Percentiles rank a stretch among this genome's conserved stretches.
These are phyloP conservation scores for Ottelia alismoides DNA, from an alignment of 106 monocot genomes.

Conservation along the genomic window DNA sequence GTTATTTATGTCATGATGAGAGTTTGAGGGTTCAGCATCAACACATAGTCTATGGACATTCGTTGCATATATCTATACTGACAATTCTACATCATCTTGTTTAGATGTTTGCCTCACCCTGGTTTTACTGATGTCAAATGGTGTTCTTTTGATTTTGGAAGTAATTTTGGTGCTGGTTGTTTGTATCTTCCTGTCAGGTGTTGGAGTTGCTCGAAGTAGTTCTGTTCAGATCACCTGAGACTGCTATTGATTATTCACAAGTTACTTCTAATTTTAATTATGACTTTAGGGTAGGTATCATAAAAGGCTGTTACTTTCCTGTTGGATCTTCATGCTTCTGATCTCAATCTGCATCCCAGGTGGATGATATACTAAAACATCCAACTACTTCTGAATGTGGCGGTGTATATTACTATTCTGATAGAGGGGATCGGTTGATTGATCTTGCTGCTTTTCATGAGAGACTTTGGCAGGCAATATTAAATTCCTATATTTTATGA, in stretches of 20 bases:
- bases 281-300: slow-evolving; percentile 50
- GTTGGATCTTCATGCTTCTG: too few species aligned
- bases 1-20: too few species aligned
- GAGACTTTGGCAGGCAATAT: slow-evolving; percentile 75
- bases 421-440: slow-evolving; percentile 82
- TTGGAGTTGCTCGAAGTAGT: slow-evolving; percentile 68
- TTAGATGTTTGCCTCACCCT: too few species aligned
- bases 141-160: too few species aligned
- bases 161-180: too few species aligned
- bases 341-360: slow-evolving; percentile 25
- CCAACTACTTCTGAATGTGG: slow-evolving; percentile 56
- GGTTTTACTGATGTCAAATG: too few species aligned
- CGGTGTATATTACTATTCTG: slow-evolving; percentile 86
- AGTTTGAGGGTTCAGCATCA: too few species aligned
- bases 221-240: slow-evolving; percentile 64
- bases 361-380: slow-evolving; percentile 69
- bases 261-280: slow-evolving; percentile 35
- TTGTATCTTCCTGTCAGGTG: slow-evolving; percentile 57
- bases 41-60: too few species aligned
- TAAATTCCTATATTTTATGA: too few species aligned
- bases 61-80: too few species aligned
- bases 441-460: slow-evolving; percentile 83
- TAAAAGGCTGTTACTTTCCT: too few species aligned
- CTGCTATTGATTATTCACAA: slow-evolving; percentile 39
- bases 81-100: too few species aligned